Percentiles rank a stretch among this genome's conserved stretches.
These are phyloP conservation scores for Pyrenophora teres DNA, from an alignment of 2,329 filamentous ascomycete genomes.

Conservation along the genomic window DNA sequence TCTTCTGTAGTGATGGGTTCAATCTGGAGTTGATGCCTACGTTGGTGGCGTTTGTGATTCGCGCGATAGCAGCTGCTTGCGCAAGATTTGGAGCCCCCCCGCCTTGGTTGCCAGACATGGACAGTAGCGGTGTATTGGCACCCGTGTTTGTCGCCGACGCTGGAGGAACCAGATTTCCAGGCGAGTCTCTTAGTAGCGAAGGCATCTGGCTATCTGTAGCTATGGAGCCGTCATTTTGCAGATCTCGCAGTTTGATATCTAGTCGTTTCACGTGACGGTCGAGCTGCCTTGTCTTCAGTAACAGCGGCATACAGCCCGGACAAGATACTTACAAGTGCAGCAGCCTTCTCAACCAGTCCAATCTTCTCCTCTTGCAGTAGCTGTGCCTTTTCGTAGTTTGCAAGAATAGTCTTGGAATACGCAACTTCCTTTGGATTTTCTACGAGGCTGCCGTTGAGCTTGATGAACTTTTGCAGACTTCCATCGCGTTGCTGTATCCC, in stretches of 20 bases:
- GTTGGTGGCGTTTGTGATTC: conserved; percentile 45
- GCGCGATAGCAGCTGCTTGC: conserved; percentile 54
- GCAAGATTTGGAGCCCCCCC: conserved; percentile 59
- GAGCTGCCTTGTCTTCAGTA: conserved; percentile 45
- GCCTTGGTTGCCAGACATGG: conserved; percentile 60
- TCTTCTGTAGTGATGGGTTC: conserved; percentile 42
- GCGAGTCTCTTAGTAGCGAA: conserved; percentile 58
- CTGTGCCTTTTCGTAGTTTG: conserved; percentile 71
- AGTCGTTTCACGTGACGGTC: conserved; percentile 67
- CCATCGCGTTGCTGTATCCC: conserved; percentile 73
- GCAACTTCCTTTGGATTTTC: conserved; percentile 76
- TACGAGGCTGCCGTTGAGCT: conserved; percentile 72
- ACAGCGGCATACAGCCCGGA: background rate
- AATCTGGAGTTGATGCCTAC: conserved; percentile 36
- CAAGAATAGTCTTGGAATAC: conserved; percentile 67
- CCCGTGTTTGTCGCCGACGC: conserved; percentile 51
- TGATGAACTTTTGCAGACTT: conserved; percentile 81
- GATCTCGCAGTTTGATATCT: conserved; percentile 64
- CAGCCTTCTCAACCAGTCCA: conserved; percentile 66
- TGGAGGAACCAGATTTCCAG: conserved; percentile 56
- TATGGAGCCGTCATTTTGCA: conserved; percentile 64
- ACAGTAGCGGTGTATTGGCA: conserved; percentile 58
- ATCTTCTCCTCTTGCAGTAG: conserved; percentile 77
- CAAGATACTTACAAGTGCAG: conserved; percentile 59
- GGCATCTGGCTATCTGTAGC: conserved; percentile 63